A percentile compares a stretch with the other conserved stretches of the same genome.
phyloP scores from a whole-genome alignment of 78 protist genomes.

The Dictyostelium brefeldianum region DNA sequence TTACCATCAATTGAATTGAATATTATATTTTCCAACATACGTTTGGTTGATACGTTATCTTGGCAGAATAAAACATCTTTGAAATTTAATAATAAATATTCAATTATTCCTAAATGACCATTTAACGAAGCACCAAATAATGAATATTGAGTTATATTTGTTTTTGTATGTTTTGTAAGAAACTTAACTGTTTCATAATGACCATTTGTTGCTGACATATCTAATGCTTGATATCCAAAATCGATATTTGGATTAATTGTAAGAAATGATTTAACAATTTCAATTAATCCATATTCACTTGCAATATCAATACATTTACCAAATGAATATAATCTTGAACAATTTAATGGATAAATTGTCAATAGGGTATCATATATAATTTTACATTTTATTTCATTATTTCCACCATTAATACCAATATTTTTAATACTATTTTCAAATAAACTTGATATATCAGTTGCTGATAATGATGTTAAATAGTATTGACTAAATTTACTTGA shows the following conservation, averaged over 20 bases:
- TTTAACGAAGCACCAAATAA: not conserved
- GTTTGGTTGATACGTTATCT: no score
- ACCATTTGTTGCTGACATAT: not conserved
- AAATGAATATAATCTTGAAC: not conserved
- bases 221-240: not conserved
- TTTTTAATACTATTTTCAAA: not conserved
- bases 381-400: not conserved
- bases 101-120: slow-evolving; percentile 5
- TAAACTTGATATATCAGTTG: not conserved
- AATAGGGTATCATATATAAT: not conserved
- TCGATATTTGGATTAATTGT: not conserved
- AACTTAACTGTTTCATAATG: not conserved
- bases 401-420: not conserved
- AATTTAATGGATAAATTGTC: no score
- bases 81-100: not conserved
- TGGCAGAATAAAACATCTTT: no score
- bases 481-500: not conserved
- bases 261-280: slow-evolving; percentile 2
- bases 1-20: no score
- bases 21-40: no score
- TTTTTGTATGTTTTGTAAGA: not conserved
- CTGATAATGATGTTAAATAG: no score
- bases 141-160: not conserved
- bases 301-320: not conserved
- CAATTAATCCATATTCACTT: not conserved